Evolutionary conservation across 257 asterid species (phyloP).

Genomic region (Scutellaria baicalensis): DNA sequence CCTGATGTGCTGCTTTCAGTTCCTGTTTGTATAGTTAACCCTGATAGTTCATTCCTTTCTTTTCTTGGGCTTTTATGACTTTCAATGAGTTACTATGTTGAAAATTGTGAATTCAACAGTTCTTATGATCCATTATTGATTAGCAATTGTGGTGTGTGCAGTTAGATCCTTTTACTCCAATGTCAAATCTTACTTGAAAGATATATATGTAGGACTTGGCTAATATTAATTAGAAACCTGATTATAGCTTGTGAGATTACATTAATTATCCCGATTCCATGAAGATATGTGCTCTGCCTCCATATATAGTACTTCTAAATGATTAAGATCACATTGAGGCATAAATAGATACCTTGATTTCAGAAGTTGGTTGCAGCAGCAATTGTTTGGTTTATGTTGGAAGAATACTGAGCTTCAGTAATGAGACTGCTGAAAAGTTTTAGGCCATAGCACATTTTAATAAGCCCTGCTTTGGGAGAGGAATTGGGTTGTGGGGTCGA

Average conservation of each 20-base stretch:
- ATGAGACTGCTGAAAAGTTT: not conserved
- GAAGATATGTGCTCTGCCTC: not conserved
- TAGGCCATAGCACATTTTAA: not conserved
- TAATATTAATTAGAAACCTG: not conserved
- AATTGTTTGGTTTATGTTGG: not conserved
- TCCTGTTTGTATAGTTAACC: not conserved
- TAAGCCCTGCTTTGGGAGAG: not conserved
- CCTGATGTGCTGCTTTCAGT: constrained; percentile 6
- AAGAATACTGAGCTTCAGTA: not conserved
- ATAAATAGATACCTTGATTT: not conserved
- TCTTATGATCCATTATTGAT: not conserved
- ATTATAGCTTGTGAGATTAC: not conserved
- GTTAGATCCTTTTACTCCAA: not conserved
- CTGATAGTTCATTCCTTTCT: not conserved
- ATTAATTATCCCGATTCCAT: not conserved
- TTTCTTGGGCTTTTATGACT: not conserved
- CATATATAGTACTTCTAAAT: not conserved
- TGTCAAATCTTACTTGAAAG: not conserved
- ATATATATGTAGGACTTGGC: not conserved
- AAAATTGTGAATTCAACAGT: not conserved
- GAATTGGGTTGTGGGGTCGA: not conserved
- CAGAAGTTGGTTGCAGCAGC: not conserved
- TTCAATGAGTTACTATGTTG: not conserved
- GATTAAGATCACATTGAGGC: not conserved
- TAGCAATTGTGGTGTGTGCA: not conserved